A percentile compares a stretch with the other conserved stretches of the same genome.
Conservation (phyloP, 2,329 filamentous ascomycete genomes). For the Monilinia laxa region DNA sequence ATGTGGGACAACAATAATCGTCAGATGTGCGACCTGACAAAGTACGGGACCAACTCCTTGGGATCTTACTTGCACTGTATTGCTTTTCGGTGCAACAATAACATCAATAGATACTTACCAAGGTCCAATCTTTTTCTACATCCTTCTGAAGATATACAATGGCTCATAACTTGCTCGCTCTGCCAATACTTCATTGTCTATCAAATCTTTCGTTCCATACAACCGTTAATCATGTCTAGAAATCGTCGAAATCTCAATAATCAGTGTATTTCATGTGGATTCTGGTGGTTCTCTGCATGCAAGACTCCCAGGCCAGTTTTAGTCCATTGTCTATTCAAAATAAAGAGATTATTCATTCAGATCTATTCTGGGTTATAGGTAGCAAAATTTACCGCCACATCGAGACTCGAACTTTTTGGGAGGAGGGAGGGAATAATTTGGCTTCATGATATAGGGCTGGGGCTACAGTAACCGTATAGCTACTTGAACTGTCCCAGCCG, state of each 20-base stretch:
- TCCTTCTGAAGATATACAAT: slow-evolving; percentile 9
- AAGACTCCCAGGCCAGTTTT: neutral
- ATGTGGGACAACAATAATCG: slow-evolving; percentile 20
- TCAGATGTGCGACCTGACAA: slow-evolving; percentile 21
- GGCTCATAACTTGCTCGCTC: neutral
- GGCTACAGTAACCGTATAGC: slow-evolving; percentile 1
- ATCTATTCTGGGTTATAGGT: neutral
- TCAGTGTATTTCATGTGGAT: slow-evolving; percentile 10
- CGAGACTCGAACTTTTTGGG: neutral
- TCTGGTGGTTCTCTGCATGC: neutral
- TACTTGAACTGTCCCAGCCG: slow-evolving; percentile 10
- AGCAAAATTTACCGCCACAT: slow-evolving; percentile 10
- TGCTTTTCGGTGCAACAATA: slow-evolving; percentile 7
- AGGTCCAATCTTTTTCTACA: neutral
- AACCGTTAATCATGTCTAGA: slow-evolving; percentile 12
- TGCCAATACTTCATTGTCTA: slow-evolving; percentile 20
- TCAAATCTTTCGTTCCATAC: slow-evolving; percentile 9
- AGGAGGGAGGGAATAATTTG: neutral
- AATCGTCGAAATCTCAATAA: slow-evolving; percentile 1
- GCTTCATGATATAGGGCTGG: slow-evolving; percentile 21
- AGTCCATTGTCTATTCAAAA: neutral
- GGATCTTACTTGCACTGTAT: slow-evolving; percentile 19
- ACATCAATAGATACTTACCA: slow-evolving; percentile 1
- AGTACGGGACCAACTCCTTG: slow-evolving; percentile 21
- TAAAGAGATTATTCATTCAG: slow-evolving; percentile 1